Evolutionary conservation across 2,329 filamentous ascomycete species (phyloP).

Genomic region (Xylaria sp.): DNA sequence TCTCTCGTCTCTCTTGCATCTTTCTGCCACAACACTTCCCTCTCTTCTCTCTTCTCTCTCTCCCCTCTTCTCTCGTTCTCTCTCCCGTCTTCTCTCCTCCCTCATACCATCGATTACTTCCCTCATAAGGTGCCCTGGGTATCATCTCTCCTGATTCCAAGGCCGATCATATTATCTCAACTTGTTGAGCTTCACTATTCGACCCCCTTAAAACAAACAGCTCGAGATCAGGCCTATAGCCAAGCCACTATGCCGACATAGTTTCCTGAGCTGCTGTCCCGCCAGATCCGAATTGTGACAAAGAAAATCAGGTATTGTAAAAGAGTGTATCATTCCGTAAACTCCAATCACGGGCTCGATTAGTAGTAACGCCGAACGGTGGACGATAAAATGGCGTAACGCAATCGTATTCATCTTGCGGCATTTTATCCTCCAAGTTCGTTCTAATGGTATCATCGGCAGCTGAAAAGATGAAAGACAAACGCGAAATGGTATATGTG

Average conservation of each 20-base stretch:
- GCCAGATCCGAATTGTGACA: constrained; percentile 17
- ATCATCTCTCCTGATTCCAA: not conserved
- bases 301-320: not conserved
- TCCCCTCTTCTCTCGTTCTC: not conserved
- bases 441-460: constrained; percentile 35
- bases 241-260: constrained; percentile 19
- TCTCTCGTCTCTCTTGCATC: not conserved
- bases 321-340: constrained; percentile 9
- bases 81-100: not conserved
- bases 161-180: constrained; percentile 7
- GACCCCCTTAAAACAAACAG: constrained; percentile 13
- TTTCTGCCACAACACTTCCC: not conserved
- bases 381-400: constrained; percentile 20
- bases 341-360: constrained; percentile 13
- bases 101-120: not conserved
- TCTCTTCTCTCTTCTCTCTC: not conserved
- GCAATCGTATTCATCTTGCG: constrained; percentile 21
- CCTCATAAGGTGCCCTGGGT: not conserved
- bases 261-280: constrained; percentile 19
- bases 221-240: constrained; percentile 21
- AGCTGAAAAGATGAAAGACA: constrained; percentile 19
- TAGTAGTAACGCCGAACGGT: constrained; percentile 10
- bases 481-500: constrained; percentile 20
- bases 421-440: constrained; percentile 20
- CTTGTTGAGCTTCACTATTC: constrained; percentile 1